Base-by-base conservation (phyloP, 345 rosid species). In the Erucastrum elatum region DNA sequence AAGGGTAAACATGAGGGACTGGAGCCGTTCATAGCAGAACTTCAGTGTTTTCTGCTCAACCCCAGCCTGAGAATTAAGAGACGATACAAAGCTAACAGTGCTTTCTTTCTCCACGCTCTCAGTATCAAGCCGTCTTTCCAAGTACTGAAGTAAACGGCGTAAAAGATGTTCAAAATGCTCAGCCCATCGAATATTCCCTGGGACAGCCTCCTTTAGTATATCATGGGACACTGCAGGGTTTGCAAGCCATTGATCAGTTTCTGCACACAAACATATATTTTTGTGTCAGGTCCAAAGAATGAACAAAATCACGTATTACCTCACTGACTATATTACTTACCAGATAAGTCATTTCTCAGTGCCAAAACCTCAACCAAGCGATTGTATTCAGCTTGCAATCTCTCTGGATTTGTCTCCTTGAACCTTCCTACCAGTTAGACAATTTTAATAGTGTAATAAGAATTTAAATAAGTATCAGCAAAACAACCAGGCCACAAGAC, bases 151-250 rank as follows among this genome's bases (percentile, higher is more conserved):
- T 82, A 95, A 85, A 78, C 99, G 87, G 58, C 88, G 97, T 49
- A 95, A 82, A 63, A 95, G 94, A 76, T 91, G 94, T 70, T 93
- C 79, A 85, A 95, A 95, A 86, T 91, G 94, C 84, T 95, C 99
- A 62, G 99, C 98, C 68, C 91, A 86, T 56, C 97, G 93, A 75
- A 95, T 93, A 82, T 95, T 95, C 74, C 99, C 99, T 11, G 98
- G 99, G 75, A 95, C 99, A 66, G 97, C 98, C 81, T 95, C 94
- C 87, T 86, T 89, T 60, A 95, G 84, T 67, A 95, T 95, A 87
- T 95, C 99, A 86, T 87, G 90, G 62, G 99, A 98, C 83, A 95
- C 84, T 71, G 98, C 98, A 87, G 98, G 99, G 83, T 95, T 95
- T 76, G 99, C 87, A 79, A 95, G 97, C 99, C 97, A 95, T 44